Conservation (phyloP, 805 yeast species). For the Kurtzmaniella cleridarum region DNA sequence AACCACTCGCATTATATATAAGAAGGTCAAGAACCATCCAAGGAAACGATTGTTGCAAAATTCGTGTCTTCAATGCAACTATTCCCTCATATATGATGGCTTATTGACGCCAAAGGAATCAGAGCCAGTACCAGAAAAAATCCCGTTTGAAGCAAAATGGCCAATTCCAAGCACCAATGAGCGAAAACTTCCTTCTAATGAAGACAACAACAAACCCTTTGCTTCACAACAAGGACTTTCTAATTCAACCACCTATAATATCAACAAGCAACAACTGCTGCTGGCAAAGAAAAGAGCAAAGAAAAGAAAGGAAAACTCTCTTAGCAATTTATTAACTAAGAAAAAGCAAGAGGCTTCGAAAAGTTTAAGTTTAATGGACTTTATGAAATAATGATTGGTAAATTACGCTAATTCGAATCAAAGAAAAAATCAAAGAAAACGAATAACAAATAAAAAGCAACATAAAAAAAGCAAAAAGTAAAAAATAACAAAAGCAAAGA, state of each 20-base stretch:
- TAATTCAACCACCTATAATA: too few relatives aligned
- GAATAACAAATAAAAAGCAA: too few relatives aligned
- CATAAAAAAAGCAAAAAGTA: too few relatives aligned
- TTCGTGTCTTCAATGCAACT: constrained; percentile 17
- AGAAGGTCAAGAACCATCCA: constrained; percentile 6
- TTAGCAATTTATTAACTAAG: constrained; percentile 35
- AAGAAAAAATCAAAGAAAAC: too few relatives aligned
- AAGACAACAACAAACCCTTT: too few relatives aligned
- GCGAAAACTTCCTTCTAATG: background rate
- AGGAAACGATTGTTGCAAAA: constrained; percentile 10
- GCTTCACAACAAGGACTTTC: constrained; percentile 1
- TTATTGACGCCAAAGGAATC: constrained; percentile 3
- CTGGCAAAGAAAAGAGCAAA: constrained; percentile 37
- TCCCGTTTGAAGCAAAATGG: constrained; percentile 19
- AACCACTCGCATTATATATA: constrained; percentile 16
- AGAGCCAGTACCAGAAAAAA: background rate
- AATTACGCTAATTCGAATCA: background rate
- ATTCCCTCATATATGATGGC: constrained; percentile 7
- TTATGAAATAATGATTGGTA: constrained; percentile 27
- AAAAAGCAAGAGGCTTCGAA: constrained; percentile 31
- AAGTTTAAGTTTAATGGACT: constrained; percentile 43
- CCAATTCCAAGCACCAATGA: constrained; percentile 4
- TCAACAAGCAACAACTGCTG: background rate
- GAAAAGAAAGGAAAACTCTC: constrained; percentile 41
- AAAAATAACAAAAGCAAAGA: constrained; percentile 1